Conservation (phyloP, 331 rosid species). For the Quercus lobata region DNA sequence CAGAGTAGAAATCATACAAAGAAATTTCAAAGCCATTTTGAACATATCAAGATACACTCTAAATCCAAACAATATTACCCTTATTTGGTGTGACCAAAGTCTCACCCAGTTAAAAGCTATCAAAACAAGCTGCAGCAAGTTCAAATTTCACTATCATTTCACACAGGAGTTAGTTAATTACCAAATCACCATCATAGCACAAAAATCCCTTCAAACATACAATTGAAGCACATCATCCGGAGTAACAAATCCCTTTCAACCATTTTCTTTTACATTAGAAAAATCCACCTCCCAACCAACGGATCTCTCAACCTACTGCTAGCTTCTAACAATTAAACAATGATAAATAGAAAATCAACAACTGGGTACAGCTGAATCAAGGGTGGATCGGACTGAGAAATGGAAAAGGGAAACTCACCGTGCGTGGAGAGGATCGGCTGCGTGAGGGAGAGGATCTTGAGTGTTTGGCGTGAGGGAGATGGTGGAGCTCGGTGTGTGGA, state of each 20-base stretch:
- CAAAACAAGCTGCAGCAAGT: background rate
- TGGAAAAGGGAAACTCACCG: no score
- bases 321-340: background rate
- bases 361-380: constrained; percentile 12
- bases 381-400: no score
- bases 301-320: constrained; percentile 36
- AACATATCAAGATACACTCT: background rate
- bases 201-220: background rate
- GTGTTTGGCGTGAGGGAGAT: no score
- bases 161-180: background rate
- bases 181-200: background rate
- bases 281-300: constrained; percentile 5
- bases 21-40: background rate
- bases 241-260: background rate
- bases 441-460: no score
- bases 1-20: background rate
- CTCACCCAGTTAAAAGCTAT: background rate
- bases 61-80: background rate
- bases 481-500: no score
- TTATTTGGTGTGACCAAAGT: background rate
- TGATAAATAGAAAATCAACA: constrained; percentile 12
- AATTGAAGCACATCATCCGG: background rate
- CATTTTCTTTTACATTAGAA: background rate
- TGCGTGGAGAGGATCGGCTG: no score
- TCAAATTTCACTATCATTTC: constrained; percentile 4